phyloP scores from a whole-genome alignment of 768 basidiomycete species.

The Collybia mongolica region DNA sequence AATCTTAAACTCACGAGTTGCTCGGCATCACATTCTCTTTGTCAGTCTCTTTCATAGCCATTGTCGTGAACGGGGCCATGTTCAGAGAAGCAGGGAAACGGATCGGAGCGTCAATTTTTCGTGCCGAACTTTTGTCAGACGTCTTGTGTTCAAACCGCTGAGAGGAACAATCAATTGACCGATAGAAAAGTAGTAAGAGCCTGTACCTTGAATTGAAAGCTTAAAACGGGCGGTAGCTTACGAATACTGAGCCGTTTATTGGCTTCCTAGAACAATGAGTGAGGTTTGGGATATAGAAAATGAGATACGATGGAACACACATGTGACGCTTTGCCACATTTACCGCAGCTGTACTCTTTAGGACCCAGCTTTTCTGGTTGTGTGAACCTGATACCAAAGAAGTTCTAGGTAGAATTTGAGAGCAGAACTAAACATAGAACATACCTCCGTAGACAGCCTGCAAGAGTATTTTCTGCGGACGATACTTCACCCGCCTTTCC shows the following conservation, averaged over 20 bases:
- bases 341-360: slow-evolving; percentile 82
- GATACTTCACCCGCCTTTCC: slow-evolving; percentile 42
- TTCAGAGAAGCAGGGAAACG: slow-evolving; percentile 82
- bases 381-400: slow-evolving; percentile 59
- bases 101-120: slow-evolving; percentile 83
- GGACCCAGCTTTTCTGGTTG: slow-evolving; percentile 80
- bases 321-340: slow-evolving; percentile 72
- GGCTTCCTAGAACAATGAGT: slow-evolving; percentile 50
- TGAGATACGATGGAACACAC: slow-evolving; percentile 34
- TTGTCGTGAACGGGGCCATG: slow-evolving; percentile 85
- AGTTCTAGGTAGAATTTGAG: background rate
- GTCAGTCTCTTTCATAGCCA: slow-evolving; percentile 49
- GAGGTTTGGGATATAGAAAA: background rate
- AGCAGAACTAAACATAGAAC: slow-evolving; percentile 13
- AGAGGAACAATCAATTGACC: slow-evolving; percentile 2
- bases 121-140: slow-evolving; percentile 65
- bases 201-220: slow-evolving; percentile 90
- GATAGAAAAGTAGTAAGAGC: background rate
- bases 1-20: slow-evolving; percentile 22
- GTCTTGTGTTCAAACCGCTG: slow-evolving; percentile 93
- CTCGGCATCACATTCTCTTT: slow-evolving; percentile 35
- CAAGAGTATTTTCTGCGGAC: slow-evolving; percentile 63
- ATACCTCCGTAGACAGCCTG: slow-evolving; percentile 73
- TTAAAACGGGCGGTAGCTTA: slow-evolving; percentile 84
- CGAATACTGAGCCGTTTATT: slow-evolving; percentile 84